Evolutionary conservation across 2,329 filamentous ascomycete species (phyloP).

Genomic region (Pseudodiploospora longispora): DNA sequence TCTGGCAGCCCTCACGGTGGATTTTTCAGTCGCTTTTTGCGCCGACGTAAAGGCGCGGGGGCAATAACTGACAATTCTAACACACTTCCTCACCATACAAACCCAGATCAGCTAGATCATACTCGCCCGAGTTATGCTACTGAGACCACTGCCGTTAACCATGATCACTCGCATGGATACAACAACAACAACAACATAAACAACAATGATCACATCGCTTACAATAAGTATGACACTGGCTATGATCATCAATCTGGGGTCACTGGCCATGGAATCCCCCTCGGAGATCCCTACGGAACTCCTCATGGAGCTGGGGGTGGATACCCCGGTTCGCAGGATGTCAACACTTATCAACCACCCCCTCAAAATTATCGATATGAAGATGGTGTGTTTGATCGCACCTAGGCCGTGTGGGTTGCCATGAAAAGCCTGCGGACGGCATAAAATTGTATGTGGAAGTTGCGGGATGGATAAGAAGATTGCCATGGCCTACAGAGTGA

Average conservation of each 20-base stretch:
- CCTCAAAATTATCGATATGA: conserved; percentile 25
- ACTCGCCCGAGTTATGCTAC: conserved; percentile 34
- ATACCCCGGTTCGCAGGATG: too few relatives aligned
- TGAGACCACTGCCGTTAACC: conserved; percentile 26
- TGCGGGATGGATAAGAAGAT: too few relatives aligned
- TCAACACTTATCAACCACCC: conserved; percentile 1
- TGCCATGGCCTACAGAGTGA: too few relatives aligned
- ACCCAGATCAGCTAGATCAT: conserved; percentile 30
- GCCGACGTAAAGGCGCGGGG: conserved; percentile 18
- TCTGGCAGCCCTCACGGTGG: conserved; percentile 24
- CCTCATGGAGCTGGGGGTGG: too few relatives aligned
- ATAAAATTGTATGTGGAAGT: too few relatives aligned
- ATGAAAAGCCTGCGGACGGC: too few relatives aligned
- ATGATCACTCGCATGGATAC: conserved; percentile 17
- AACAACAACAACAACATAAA: conserved; percentile 16
- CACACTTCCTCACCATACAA: conserved; percentile 31
- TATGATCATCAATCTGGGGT: conserved; percentile 11
- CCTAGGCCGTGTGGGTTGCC: conserved; percentile 5
- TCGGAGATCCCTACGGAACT: too few relatives aligned
- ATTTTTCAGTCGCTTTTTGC: conserved; percentile 27
- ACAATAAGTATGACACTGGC: conserved; percentile 20
- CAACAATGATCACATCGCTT: conserved; percentile 10
- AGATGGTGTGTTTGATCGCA: conserved; percentile 29
- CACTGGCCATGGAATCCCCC: too few relatives aligned
- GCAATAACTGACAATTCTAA: conserved; percentile 18